These are phyloP conservation scores for Claviceps arundinis DNA, from an alignment of 2,329 filamentous ascomycete genomes.

Conservation along the genomic window DNA sequence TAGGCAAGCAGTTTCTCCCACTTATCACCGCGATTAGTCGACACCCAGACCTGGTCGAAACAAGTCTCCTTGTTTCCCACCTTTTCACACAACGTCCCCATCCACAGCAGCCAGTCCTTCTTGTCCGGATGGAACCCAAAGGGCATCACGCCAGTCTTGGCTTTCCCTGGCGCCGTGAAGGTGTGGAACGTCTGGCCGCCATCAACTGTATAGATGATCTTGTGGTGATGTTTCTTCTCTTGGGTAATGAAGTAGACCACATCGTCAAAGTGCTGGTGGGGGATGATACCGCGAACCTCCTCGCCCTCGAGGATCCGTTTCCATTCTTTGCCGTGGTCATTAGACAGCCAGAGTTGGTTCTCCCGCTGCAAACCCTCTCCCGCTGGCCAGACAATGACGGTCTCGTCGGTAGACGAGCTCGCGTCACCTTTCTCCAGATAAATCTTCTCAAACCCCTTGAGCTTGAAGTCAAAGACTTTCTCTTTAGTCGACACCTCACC, in stretches of 20 bases:
- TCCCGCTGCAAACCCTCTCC: conserved; percentile 23
- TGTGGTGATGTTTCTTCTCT: conserved; percentile 26
- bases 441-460: conserved; percentile 38
- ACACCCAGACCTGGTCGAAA: conserved; percentile 61
- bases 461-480: conserved; percentile 48
- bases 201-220: conserved; percentile 69
- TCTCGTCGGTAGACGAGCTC: conserved; percentile 58
- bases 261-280: conserved; percentile 72
- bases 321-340: conserved; percentile 86
- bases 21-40: conserved; percentile 63
- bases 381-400: conserved; percentile 43
- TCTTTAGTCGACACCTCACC: conserved; percentile 53
- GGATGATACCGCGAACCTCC: conserved; percentile 56
- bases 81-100: conserved; percentile 56
- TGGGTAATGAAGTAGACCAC: conserved; percentile 72
- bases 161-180: conserved; percentile 56
- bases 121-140: conserved; percentile 73
- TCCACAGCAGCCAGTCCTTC: conserved; percentile 87
- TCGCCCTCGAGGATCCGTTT: conserved; percentile 54
- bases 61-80: conserved; percentile 41
- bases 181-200: conserved; percentile 59
- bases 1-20: conserved; percentile 67
- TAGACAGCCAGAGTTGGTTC: conserved; percentile 57
- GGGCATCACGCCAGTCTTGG: conserved; percentile 24
- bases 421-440: conserved; percentile 70